A percentile compares a stretch with the other conserved stretches of the same genome.
These are phyloP conservation scores for Syzygium aqueum DNA, from an alignment of 345 rosid species.

Conservation along the genomic window DNA sequence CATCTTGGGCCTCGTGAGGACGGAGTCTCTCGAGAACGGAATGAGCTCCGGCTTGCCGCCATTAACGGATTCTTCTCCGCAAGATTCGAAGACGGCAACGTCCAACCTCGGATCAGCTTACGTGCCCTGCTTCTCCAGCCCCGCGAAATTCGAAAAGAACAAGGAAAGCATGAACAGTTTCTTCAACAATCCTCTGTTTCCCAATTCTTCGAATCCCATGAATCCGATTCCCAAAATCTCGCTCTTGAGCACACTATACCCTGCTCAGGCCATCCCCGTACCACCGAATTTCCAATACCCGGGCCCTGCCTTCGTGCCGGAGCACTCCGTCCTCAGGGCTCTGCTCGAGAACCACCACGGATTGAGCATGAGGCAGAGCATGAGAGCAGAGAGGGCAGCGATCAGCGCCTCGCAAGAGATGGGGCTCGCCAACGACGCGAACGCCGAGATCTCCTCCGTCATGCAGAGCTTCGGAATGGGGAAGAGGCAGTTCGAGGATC, in stretches of 20 bases:
- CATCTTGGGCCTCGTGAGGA: constrained; percentile 31
- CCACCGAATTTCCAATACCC: constrained; percentile 17
- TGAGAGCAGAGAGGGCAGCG: constrained; percentile 17
- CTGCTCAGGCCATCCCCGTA: constrained; percentile 16
- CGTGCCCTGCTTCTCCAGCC: constrained; percentile 85
- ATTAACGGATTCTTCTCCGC: constrained; percentile 49
- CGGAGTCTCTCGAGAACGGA: constrained; percentile 32
- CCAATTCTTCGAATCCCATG: neutral
- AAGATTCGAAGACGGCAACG: constrained; percentile 12
- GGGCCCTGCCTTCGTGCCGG: constrained; percentile 30
- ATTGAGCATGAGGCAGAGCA: constrained; percentile 17
- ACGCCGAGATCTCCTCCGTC: constrained; percentile 46
- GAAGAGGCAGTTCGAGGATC: constrained; percentile 33
- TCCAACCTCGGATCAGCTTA: constrained; percentile 21
- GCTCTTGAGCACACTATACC: constrained; percentile 19
- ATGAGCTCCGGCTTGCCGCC: constrained; percentile 44
- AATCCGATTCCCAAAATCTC: constrained; percentile 21
- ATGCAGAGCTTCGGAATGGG: constrained; percentile 37
- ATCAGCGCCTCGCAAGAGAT: constrained; percentile 53
- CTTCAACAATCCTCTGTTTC: constrained; percentile 23
- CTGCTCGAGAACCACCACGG: constrained; percentile 28
- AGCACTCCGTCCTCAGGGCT: constrained; percentile 37
- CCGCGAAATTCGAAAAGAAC: constrained; percentile 20
- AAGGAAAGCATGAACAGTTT: constrained; percentile 9
- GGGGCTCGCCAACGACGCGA: constrained; percentile 33